Conservation (phyloP, 2,329 filamentous ascomycete species). For the Neopestalotiopsis rosae region DNA sequence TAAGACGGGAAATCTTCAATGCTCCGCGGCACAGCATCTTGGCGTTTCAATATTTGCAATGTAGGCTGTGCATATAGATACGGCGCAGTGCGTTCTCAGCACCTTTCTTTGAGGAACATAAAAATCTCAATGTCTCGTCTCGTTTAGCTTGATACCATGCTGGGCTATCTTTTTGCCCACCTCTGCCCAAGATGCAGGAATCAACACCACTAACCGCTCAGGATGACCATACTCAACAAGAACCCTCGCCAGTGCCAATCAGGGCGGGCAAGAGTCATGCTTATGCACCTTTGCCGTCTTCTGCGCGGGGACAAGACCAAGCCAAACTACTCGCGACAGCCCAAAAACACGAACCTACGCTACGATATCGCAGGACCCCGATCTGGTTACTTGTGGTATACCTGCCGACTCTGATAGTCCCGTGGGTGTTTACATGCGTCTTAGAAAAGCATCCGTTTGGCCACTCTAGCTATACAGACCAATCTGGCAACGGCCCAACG, state of each 20-base stretch:
- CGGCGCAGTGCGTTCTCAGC: neutral
- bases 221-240: neutral
- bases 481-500: constrained; percentile 7
- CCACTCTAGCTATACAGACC: constrained; percentile 1
- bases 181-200: neutral
- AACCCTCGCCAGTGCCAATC: neutral
- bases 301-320: neutral
- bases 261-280: neutral
- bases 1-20: neutral
- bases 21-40: neutral
- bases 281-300: neutral
- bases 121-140: neutral
- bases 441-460: constrained; percentile 16
- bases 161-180: neutral
- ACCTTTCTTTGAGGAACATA: neutral
- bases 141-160: neutral
- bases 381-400: constrained; percentile 19
- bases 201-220: neutral
- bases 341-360: constrained; percentile 10
- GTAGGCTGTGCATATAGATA: neutral
- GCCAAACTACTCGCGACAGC: neutral
- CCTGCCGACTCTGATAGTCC: constrained; percentile 23
- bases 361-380: constrained; percentile 19
- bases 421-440: constrained; percentile 23
- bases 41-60: neutral